phyloP scores from a whole-genome alignment of 2,329 filamentous ascomycete species.

The Scleromitrula shiraiana region DNA sequence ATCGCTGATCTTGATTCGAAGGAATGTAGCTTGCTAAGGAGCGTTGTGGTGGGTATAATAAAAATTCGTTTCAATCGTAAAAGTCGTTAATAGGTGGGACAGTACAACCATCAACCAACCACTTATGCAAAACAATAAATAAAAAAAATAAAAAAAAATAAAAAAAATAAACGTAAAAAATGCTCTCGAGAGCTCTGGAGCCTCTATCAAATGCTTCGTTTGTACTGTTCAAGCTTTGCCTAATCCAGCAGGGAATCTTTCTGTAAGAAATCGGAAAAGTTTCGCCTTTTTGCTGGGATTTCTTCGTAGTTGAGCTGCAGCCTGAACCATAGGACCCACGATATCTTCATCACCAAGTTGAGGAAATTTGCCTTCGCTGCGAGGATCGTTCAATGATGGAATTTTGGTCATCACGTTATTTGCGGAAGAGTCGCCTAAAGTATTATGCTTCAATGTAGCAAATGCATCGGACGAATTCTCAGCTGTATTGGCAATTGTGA shows the following conservation, averaged over 20 bases:
- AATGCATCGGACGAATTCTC: constrained; percentile 35
- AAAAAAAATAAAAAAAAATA: constrained; percentile 10
- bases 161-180: constrained; percentile 9
- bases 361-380: constrained; percentile 73
- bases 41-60: constrained; percentile 22
- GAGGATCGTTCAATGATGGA: constrained; percentile 58
- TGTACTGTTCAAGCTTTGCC: constrained; percentile 18
- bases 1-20: constrained; percentile 7
- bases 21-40: constrained; percentile 25
- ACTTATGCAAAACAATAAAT: constrained; percentile 7
- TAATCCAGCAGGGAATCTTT: constrained; percentile 28
- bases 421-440: constrained; percentile 37
- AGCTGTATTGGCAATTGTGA: constrained; percentile 47
- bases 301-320: constrained; percentile 26
- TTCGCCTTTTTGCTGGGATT: constrained; percentile 28
- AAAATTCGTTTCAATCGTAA: constrained; percentile 10
- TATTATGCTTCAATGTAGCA: constrained; percentile 34
- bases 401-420: constrained; percentile 52
- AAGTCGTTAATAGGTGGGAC: constrained; percentile 10
- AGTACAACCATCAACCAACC: constrained; percentile 5
- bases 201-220: background rate
- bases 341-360: constrained; percentile 85
- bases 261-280: constrained; percentile 27
- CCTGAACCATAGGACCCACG: constrained; percentile 70
- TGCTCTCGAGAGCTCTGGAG: constrained; percentile 8